phyloP scores from a whole-genome alignment of 805 yeast species.

The Metschnikowia noctiluminum region DNA sequence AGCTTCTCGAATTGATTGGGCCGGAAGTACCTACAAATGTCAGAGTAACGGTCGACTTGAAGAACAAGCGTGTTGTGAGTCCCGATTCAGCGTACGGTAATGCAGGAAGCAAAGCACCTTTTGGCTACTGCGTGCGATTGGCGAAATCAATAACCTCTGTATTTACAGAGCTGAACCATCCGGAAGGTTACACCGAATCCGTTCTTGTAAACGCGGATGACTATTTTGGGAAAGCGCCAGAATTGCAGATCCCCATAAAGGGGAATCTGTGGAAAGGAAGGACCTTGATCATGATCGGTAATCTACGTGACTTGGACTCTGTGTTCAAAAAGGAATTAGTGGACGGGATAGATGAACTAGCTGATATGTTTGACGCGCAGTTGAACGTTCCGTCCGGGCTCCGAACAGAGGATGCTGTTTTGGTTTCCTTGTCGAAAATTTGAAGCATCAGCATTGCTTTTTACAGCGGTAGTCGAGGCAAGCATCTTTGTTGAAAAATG shows the following conservation, averaged over 20 bases:
- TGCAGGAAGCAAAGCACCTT: slow-evolving; percentile 56
- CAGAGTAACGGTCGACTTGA: slow-evolving; percentile 74
- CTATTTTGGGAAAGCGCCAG: slow-evolving; percentile 39
- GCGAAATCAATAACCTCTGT: slow-evolving; percentile 58
- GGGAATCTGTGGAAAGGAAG: slow-evolving; percentile 19
- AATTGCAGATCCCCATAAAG: slow-evolving; percentile 22
- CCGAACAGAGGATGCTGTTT: slow-evolving; percentile 67
- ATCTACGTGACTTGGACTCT: slow-evolving; percentile 51
- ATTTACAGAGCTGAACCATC: slow-evolving; percentile 65
- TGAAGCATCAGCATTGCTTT: neutral
- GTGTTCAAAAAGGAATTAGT: slow-evolving; percentile 55
- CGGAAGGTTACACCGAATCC: slow-evolving; percentile 66
- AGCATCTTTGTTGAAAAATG: too few relatives aligned
- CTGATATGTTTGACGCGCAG: slow-evolving; percentile 68
- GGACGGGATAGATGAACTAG: slow-evolving; percentile 50
- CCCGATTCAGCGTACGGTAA: slow-evolving; percentile 68
- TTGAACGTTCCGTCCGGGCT: slow-evolving; percentile 51
- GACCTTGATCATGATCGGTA: slow-evolving; percentile 59
- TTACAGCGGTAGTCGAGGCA: neutral
- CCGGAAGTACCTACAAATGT: slow-evolving; percentile 69
- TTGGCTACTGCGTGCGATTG: slow-evolving; percentile 73
- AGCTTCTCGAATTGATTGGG: slow-evolving; percentile 53
- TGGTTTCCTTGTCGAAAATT: slow-evolving; percentile 50
- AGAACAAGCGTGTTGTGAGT: slow-evolving; percentile 60
- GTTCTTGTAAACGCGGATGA: slow-evolving; percentile 67